Evolutionary conservation across 192 early-diverging fungal genomes (phyloP).

Genomic region (Chytriomyces sp.): DNA sequence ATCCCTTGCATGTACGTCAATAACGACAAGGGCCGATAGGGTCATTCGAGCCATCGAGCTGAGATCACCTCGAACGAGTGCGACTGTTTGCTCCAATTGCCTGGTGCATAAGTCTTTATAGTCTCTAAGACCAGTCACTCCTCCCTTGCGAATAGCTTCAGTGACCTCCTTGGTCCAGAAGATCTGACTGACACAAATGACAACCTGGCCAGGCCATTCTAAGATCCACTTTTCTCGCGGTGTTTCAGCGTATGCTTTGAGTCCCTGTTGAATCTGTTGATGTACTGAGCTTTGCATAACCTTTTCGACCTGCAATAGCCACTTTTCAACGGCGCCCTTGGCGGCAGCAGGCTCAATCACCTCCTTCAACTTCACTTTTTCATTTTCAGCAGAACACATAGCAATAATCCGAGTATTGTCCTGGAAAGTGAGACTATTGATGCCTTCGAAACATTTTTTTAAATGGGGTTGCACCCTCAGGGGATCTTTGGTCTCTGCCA

Average conservation of each 20-base stretch:
- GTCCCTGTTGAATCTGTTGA: conserved; percentile 52
- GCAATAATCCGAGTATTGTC: conserved; percentile 62
- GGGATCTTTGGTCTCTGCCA: conserved; percentile 65
- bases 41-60: conserved; percentile 61
- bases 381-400: conserved; percentile 65
- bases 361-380: conserved; percentile 59
- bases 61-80: conserved; percentile 60
- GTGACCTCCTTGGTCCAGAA: conserved; percentile 65
- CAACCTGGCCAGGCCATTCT: conserved; percentile 62
- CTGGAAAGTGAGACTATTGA: conserved; percentile 58
- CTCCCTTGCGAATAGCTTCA: conserved; percentile 48
- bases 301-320: conserved; percentile 64
- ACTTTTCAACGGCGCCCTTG: conserved; percentile 63
- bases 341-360: conserved; percentile 64
- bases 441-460: conserved; percentile 66
- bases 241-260: conserved; percentile 57
- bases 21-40: conserved; percentile 60
- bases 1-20: conserved; percentile 64
- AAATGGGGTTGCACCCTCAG: conserved; percentile 62
- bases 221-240: conserved; percentile 59
- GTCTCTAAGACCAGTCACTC: conserved; percentile 41
- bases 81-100: conserved; percentile 58
- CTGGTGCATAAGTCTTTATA: conserved; percentile 54
- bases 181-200: conserved; percentile 63
- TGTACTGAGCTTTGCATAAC: conserved; percentile 62